Conservation (phyloP, 495 filamentous ascomycete genomes). For the Hyaloscypha finlandica region DNA sequence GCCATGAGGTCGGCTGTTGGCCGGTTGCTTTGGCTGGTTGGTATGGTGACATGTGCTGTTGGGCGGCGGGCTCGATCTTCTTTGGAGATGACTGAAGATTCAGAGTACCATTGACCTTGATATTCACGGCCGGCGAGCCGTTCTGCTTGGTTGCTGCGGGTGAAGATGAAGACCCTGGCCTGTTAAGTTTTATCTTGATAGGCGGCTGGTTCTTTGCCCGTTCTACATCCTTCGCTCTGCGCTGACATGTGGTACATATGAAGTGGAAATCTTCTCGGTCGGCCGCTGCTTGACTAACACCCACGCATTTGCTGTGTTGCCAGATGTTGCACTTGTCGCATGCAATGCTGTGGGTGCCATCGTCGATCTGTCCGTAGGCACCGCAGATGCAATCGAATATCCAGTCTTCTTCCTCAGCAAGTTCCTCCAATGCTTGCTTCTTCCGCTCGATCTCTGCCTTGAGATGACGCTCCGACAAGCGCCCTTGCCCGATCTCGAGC, state of each 20-base stretch:
- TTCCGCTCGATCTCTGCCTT: conserved; percentile 76
- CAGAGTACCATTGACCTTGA: conserved; percentile 19
- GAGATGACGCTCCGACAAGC: conserved; percentile 76
- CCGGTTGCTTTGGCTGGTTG: neutral
- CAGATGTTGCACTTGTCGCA: conserved; percentile 95
- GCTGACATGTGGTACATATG: conserved; percentile 76
- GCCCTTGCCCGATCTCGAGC: conserved; percentile 59
- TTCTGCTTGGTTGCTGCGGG: conserved; percentile 18
- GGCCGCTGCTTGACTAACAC: conserved; percentile 72
- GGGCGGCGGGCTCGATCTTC: neutral
- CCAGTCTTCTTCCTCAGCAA: conserved; percentile 80
- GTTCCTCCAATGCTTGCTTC: conserved; percentile 69
- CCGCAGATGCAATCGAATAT: conserved; percentile 94
- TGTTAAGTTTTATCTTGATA: conserved; percentile 75
- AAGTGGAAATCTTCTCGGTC: conserved; percentile 89
- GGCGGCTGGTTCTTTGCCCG: conserved; percentile 46
- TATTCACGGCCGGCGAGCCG: conserved; percentile 16
- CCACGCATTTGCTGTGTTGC: conserved; percentile 93
- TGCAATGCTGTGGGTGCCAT: conserved; percentile 90
- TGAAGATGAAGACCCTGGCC: conserved; percentile 46
- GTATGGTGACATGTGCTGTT: neutral
- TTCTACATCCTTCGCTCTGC: conserved; percentile 62
- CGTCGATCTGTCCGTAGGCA: conserved; percentile 86
- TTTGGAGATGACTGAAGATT: conserved; percentile 16
- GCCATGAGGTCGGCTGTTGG: conserved; percentile 13